Evolutionary conservation across 306 rosid species (phyloP).

Genomic region (Hippophae rhamnoides): DNA sequence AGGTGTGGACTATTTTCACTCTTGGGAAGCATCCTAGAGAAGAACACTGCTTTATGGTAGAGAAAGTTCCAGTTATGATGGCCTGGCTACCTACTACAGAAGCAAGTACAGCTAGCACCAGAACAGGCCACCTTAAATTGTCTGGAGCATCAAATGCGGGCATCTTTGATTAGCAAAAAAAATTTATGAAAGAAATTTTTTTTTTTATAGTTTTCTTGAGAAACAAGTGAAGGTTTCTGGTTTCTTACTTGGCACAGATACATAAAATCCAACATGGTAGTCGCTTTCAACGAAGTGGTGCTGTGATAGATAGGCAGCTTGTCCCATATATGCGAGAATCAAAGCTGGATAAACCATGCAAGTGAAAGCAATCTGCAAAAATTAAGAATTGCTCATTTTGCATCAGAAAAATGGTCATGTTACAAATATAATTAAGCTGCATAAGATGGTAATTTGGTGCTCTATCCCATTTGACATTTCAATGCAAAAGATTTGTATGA

Average conservation of each 20-base stretch:
- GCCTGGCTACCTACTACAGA: constrained; percentile 98
- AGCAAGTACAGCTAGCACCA: constrained; percentile 80
- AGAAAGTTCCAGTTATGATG: constrained; percentile 90
- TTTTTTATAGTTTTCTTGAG: background rate
- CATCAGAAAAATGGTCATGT: constrained; percentile 16
- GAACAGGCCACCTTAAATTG: constrained; percentile 79
- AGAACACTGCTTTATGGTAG: constrained; percentile 85
- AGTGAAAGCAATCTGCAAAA: constrained; percentile 90
- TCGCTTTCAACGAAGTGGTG: constrained; percentile 28
- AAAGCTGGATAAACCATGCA: constrained; percentile 83
- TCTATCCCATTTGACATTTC: too few species aligned
- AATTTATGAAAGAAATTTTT: too few species aligned
- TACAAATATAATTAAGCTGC: too few species aligned
- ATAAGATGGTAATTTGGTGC: too few species aligned
- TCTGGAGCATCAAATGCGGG: constrained; percentile 36
- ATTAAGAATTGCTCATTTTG: constrained; percentile 1
- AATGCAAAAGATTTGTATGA: too few species aligned
- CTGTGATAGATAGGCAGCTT: constrained; percentile 80
- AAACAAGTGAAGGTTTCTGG: constrained; percentile 14
- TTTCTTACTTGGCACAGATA: constrained; percentile 81
- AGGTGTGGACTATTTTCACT: constrained; percentile 87
- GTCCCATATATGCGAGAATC: constrained; percentile 97
- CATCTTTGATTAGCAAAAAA: constrained; percentile 21
- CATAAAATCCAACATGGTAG: constrained; percentile 55
- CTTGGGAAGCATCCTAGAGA: constrained; percentile 83